These are phyloP conservation scores for Leccinum uliginosum DNA, from an alignment of 768 basidiomycete species.

Conservation along the genomic window DNA sequence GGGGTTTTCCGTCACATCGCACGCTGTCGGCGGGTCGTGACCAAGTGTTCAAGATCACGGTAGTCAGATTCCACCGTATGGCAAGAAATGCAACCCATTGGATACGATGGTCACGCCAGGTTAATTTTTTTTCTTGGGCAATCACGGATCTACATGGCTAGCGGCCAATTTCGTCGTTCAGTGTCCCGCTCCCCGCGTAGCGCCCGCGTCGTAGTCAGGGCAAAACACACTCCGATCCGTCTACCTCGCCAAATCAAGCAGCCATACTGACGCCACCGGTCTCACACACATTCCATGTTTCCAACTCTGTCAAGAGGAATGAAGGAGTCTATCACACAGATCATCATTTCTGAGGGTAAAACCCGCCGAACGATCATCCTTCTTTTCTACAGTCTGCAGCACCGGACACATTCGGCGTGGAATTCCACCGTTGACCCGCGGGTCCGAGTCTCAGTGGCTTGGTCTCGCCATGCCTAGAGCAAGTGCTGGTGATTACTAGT, in stretches of 20 bases:
- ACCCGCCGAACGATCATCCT: background rate
- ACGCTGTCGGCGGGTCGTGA: background rate
- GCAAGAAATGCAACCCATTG: background rate
- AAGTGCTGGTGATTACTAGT: background rate
- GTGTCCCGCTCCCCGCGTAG: background rate
- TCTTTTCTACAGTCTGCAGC: background rate
- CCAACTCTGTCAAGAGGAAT: slow-evolving; percentile 2
- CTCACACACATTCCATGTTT: slow-evolving; percentile 2
- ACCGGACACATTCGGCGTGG: background rate
- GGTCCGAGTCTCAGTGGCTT: background rate
- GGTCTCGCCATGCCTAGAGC: slow-evolving; percentile 1
- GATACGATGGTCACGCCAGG: no score
- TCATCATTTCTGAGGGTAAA: background rate
- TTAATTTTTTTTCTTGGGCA: background rate
- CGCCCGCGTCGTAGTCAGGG: slow-evolving; percentile 14
- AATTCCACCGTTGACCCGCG: background rate
- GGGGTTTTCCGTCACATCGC: background rate
- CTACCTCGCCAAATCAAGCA: background rate
- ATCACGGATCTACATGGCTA: background rate
- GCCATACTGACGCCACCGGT: slow-evolving; percentile 11
- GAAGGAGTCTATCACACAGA: background rate
- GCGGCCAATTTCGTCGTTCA: background rate
- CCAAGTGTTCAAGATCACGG: no score
- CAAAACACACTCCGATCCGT: background rate
- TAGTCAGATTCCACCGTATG: background rate